Conservation (phyloP, 73 alveolate genomes). For the Paramecium bursaria region DNA sequence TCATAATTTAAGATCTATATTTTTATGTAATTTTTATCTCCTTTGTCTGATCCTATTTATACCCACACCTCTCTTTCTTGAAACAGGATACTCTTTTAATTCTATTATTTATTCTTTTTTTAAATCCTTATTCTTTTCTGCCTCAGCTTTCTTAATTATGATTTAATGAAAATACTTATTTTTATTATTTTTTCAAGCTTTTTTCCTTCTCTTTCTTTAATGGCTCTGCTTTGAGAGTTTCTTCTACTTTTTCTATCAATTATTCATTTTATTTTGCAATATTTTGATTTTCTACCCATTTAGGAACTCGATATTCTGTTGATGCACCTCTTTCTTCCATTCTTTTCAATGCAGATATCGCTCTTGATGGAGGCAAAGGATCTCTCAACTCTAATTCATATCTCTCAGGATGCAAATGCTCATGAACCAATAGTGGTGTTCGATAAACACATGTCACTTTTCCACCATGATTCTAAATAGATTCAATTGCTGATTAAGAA, state of each 20-base stretch:
- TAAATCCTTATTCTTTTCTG: conserved; percentile 48
- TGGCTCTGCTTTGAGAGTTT: conserved; percentile 11
- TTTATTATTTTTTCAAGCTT: conserved; percentile 10
- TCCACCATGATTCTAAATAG: conserved; percentile 83
- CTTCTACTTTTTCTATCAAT: conserved; percentile 28
- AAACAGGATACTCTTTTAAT: conserved; percentile 50
- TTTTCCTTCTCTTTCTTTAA: conserved; percentile 19
- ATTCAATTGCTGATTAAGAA: conserved; percentile 77
- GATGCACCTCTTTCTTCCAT: conserved; percentile 78
- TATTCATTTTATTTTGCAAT: conserved; percentile 35
- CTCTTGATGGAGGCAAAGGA: conserved; percentile 85
- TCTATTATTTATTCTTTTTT: conserved; percentile 27
- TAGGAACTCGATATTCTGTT: conserved; percentile 73
- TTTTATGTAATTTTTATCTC: conserved; percentile 49
- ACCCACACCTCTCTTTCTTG: conserved; percentile 65
- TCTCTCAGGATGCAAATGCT: conserved; percentile 80
- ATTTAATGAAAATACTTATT: conserved; percentile 24
- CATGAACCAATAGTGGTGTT: conserved; percentile 77
- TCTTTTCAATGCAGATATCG: conserved; percentile 76
- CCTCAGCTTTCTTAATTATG: not conserved
- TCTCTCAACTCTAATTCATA: conserved; percentile 72
- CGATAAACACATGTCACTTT: conserved; percentile 71
- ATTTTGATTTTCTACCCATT: conserved; percentile 69
- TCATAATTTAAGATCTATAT: conserved; percentile 20
- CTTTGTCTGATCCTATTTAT: conserved; percentile 51